Evolutionary conservation across 2,329 filamentous ascomycete species (phyloP), one percentile per base, ranked within the genome.

Genomic region (Blumeria graminis): DNA sequence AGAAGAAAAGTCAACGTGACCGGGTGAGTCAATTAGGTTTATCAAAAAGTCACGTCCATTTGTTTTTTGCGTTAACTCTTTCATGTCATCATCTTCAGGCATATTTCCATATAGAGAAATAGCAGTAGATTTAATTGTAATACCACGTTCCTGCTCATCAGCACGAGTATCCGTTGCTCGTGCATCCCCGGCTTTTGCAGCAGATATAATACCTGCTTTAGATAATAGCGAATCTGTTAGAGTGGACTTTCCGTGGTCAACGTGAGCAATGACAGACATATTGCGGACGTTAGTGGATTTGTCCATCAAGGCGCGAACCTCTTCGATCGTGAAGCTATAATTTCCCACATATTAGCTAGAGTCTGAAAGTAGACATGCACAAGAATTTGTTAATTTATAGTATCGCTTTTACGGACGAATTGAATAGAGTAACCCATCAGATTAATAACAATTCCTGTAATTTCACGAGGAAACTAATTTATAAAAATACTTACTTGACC

Each of bases 231-330:
- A 96, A 76, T 98, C 92, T 82, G 90, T 95, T 69, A 98, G 81
- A 71, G 92, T 98, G 68, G 92, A 98, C 77, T 98, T 98, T 78
- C 92, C 92, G 82, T 98, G 92, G 76, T 98, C 92, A 82, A 98
- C 89, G 78, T 98, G 92, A 73, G 92, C 92, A 87, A 96, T 96
- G 73, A 98, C 92, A 77, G 88, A 95, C 90, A 95, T 96, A 82
- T 96, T 96, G 74, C 78, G 77, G 71, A 82, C 78, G 72, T 83
- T 82, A 70, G 71, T 76, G 66, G 84, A 81, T 75, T 82, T 82
- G 80, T 87, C 83, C 84, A 85, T 86, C 71, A 85, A 73, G 68
- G 61, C 65, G 72, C 83, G 82, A 72, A 88, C 85, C 81, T 87
- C 89, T 72, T 96, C 90, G 76, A 95, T 83, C 70, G 92, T 96